Base-by-base conservation (phyloP, 768 basidiomycete species). In the Podaxis sp. region DNA sequence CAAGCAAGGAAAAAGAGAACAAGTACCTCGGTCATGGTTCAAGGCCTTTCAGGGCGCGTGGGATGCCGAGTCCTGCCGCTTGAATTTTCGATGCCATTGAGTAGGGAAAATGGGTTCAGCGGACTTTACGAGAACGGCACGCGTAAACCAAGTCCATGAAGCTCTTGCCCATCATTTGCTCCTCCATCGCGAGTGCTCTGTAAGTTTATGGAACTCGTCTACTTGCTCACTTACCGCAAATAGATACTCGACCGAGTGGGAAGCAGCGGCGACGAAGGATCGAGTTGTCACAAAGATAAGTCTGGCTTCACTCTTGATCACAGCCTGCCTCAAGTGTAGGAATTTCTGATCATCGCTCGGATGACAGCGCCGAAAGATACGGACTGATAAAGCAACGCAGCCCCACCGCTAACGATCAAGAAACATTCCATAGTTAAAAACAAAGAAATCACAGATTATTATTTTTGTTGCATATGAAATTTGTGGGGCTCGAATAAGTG, bases 51-150 rank as follows among this genome's bases (percentile, higher is more conserved):
- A 40, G 3, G n/a, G 19, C 38, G 38, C 54, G 54, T 56, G 54
- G 22, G 54, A 56, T 56, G 54, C 54, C 54, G 54, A 22, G 22
- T 13, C 19, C 36, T 56, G 54, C 54, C 54, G 54, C 24, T 19
- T 2, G 52, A 24, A 6, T 22, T 9, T 39, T 22, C 7, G 15
- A 15, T 13, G 15, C 12, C n/a, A 49, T 17, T 5, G 57, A 49
- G 15, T 4, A 28, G n/a, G 36, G n/a, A 30, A 38, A 38, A 52
- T 39, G 13, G 36, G 13, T 52, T 39, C n/a, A 52, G 48, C 39
- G 51, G 49, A 28, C 17, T 26, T 39, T 38, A 60, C 36, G 39
- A 52, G 59, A 60, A 40, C n/a, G 24, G 38, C 59, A 52, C 26
- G 49, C 33, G 24, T 39, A 40, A 36, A 51, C 33, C 24, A 46